These are phyloP conservation scores for Fusarium sp. DNA, from an alignment of 2,329 filamentous ascomycete species.

Conservation along the genomic window DNA sequence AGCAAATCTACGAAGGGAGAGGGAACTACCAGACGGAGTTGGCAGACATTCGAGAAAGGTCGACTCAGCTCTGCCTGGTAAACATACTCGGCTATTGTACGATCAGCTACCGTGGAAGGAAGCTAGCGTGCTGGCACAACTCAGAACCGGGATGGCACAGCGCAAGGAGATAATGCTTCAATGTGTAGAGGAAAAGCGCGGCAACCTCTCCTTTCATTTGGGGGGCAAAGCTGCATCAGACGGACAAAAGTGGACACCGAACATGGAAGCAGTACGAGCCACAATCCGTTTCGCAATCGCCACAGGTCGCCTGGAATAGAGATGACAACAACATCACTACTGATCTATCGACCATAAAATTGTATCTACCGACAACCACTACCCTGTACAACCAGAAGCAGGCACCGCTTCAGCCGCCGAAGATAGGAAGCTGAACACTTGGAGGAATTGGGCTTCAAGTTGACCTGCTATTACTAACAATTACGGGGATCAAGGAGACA, in stretches of 20 bases:
- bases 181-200: not conserved
- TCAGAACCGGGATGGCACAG: no score
- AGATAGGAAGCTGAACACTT: not conserved
- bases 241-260: not conserved
- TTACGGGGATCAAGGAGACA: not conserved
- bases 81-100: no score
- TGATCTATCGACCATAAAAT: not conserved
- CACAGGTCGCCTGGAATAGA: not conserved
- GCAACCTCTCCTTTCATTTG: not conserved
- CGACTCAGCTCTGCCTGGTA: no score
- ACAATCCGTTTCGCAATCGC: no score
- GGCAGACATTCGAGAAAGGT: no score
- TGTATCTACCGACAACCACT: not conserved
- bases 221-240: not conserved
- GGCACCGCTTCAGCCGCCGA: no score
- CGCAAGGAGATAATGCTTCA: no score
- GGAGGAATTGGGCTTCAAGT: not conserved
- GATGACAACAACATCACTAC: not conserved
- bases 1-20: no score
- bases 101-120: no score
- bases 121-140: no score
- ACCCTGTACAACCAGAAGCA: not conserved
- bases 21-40: no score
- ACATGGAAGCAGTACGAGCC: not conserved
- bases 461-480: not conserved